Evolutionary conservation across 2,329 filamentous ascomycete genomes (phyloP), one percentile per base, ranked within the genome.

Genomic region (Alternaria brassicicola): DNA sequence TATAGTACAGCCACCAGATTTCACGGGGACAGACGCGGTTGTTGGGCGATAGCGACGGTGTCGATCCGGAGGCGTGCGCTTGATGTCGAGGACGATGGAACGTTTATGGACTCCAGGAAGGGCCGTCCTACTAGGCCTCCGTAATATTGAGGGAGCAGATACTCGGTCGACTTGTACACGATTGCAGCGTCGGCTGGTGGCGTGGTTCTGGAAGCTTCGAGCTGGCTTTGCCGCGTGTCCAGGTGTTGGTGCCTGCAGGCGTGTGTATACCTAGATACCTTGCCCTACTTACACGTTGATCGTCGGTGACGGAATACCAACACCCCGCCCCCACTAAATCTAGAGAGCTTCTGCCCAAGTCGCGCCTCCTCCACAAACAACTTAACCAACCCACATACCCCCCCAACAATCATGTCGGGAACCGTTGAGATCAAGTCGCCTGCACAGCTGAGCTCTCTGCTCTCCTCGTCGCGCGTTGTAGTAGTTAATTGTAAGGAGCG

Each of bases 401-500:
- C 61, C 28, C 64, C 52, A 57, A 57, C 70, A 71, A 70, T 45
- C 59, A 83, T 82, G 81, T 79, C 80, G 35, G 76, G 78, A 57
- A 77, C 77, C 7, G 75, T 81, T 41, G 69, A 78, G 57, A 79
- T 82, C 59, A 72, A 76, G 38, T 81, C 79, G 45, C 75, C 79
- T 12, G 62, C 71, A 38, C 77, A 80, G 66, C 70, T 79, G 62
- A 76, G 65, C 63, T 66, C 68, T 15, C 70, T 96, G 92, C 83
- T 97, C 61, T 85, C 85, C 61, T 87, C 85, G 54, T 93, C 91
- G 31, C 87, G 86, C 65, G 86, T 97, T 59, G 91, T 98, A 39
- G 89, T 98, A 53, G 88, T 89, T 72, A 91, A 97, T 80, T 97
- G 93, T 96, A 82, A 85, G 91, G 83, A 60, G 55, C 59, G 50